Evolutionary conservation across 169 alveolate species (phyloP).

Genomic region (Perkinsus olseni): DNA sequence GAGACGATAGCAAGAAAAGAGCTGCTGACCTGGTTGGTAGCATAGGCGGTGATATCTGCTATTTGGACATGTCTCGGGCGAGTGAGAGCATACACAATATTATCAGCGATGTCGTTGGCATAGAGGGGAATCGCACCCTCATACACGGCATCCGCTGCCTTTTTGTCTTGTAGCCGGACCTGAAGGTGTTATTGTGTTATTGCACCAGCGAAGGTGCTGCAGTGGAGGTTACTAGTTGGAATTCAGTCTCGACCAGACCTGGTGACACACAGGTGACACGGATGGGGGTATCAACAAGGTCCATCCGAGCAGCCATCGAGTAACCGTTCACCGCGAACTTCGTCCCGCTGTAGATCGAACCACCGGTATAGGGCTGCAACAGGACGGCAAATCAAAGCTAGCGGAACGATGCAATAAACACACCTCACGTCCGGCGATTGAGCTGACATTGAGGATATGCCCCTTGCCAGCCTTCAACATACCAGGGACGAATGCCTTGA

Average conservation of each 20-base stretch:
- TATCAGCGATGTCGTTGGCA: constrained; percentile 7
- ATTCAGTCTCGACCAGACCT: background rate
- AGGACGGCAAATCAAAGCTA: background rate
- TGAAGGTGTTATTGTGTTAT: no score
- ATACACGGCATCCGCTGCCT: background rate
- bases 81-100: background rate
- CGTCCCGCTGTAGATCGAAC: background rate
- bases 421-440: background rate
- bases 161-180: background rate
- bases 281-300: background rate
- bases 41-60: background rate
- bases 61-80: constrained; percentile 6
- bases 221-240: background rate
- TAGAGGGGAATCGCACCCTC: background rate
- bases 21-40: constrained; percentile 3
- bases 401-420: no score
- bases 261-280: background rate
- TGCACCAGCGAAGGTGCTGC: background rate
- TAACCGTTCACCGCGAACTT: background rate
- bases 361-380: background rate
- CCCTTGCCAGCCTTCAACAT: background rate
- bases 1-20: no score
- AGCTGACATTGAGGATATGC: background rate
- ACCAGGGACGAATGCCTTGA: background rate
- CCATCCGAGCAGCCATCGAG: background rate